These are phyloP conservation scores for Penicillium decumbens DNA, from an alignment of 2,329 filamentous ascomycete species.

Conservation along the genomic window DNA sequence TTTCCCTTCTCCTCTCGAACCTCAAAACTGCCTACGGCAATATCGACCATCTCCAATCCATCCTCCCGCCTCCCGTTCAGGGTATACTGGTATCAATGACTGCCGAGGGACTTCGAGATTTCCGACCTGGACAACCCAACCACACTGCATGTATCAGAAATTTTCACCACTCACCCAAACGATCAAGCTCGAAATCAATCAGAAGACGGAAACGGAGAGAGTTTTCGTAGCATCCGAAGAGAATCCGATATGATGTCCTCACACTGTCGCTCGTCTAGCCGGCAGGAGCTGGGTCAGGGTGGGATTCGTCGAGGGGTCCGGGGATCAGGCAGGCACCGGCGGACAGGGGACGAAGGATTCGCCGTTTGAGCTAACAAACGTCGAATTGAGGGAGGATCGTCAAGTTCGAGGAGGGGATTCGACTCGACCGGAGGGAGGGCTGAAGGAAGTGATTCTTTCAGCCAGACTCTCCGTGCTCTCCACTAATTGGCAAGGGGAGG, in stretches of 20 bases:
- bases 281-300: constrained; percentile 37
- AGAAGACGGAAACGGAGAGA: constrained; percentile 10
- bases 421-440: constrained; percentile 37
- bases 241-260: constrained; percentile 23
- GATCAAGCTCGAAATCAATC: constrained; percentile 17
- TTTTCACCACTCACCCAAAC: constrained; percentile 17
- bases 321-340: constrained; percentile 31
- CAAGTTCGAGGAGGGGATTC: constrained; percentile 37
- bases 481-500: constrained; percentile 34
- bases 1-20: neutral
- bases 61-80: neutral
- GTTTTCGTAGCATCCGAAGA: constrained; percentile 19
- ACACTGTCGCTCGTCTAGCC: constrained; percentile 37
- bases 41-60: neutral
- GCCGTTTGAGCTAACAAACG: constrained; percentile 42
- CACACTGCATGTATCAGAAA: constrained; percentile 1
- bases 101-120: constrained; percentile 7
- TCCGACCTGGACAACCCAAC: constrained; percentile 7
- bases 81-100: neutral
- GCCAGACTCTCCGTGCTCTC: constrained; percentile 38
- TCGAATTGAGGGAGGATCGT: constrained; percentile 31
- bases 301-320: constrained; percentile 29
- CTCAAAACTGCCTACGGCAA: neutral
- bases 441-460: constrained; percentile 28
- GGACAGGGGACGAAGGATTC: constrained; percentile 26